Base-by-base conservation (phyloP, 345 rosid genomes). In the Ceriops zippeliana region DNA sequence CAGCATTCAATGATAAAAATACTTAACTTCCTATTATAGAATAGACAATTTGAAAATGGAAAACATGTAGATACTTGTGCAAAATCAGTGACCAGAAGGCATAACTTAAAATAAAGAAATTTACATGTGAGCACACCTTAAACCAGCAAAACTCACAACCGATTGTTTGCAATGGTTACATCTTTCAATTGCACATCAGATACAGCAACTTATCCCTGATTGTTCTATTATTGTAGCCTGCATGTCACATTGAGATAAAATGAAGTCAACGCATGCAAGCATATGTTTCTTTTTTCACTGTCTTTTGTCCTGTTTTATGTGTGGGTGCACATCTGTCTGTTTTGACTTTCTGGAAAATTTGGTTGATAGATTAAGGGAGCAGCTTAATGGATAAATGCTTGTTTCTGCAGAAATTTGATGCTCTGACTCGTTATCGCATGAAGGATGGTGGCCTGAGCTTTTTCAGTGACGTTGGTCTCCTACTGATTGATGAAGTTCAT, bases 401-500 rank as follows among this genome's bases (percentile, higher is more conserved):
- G 32, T 70, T 77, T 73, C 15, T 71, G n/a, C 74, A 93, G 99
- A 95, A 95, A 82, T 95, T 95, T 78, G 96, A 91, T 88, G 96
- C 98, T 16, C 96, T 95, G 76, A 88, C 86, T 78, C 85, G 96
- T 62, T 95, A 87, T 76, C 92, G 86, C 72, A 83, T 95, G 52
- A 89, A 80, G 70, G 89, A 88, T 83, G 99, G 99, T 63, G 97
- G 97, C 64, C 78, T 95, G 82, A 85, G 96, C 80, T 95, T 91
- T 79, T 91, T 91, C 86, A 81, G 99, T 67, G 98, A 95, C 77
- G 90, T 91, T 65, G 83, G 89, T 13, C 96, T 95, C 73, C 76
- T 91, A 31, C 93, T 91, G 71, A 85, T 95, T 70, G 99, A 95
- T 79, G 99, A 95, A 82, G 99, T 95, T 81, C 97, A 95, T 81